phyloP scores from a whole-genome alignment of 164 flowering plant genomes.

The Cinnamomum micranthum region DNA sequence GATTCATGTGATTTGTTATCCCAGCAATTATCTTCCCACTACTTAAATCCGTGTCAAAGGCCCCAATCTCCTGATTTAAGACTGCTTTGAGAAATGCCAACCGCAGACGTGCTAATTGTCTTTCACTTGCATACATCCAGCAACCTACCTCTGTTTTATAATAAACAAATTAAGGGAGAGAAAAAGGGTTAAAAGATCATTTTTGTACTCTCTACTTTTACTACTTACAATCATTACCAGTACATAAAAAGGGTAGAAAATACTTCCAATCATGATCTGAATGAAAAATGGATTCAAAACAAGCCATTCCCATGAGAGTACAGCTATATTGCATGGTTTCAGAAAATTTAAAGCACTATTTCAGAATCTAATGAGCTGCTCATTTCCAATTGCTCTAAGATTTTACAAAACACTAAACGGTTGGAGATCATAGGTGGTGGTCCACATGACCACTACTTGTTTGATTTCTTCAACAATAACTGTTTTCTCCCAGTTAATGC shows the following conservation, averaged over 20 bases:
- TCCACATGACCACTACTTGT: too few relatives aligned
- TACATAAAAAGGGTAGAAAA: not conserved
- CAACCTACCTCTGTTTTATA: constrained; percentile 51
- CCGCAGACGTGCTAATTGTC: constrained; percentile 45
- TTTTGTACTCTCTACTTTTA: not conserved
- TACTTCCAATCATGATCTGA: not conserved
- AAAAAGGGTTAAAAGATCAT: not conserved
- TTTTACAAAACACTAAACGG: too few relatives aligned
- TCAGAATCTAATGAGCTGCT: too few relatives aligned
- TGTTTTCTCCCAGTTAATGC: too few relatives aligned
- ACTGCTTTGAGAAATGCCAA: constrained; percentile 47
- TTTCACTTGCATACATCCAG: constrained; percentile 70
- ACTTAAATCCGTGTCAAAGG: constrained; percentile 62
- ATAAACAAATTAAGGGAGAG: not conserved
- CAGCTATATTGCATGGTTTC: not conserved
- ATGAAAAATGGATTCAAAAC: not conserved
- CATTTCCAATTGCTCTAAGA: too few relatives aligned
- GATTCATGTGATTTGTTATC: constrained; percentile 52
- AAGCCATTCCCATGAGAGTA: not conserved
- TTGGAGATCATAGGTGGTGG: too few relatives aligned
- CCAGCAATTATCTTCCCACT: constrained; percentile 56
- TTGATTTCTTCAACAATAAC: too few relatives aligned
- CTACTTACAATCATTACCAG: not conserved
- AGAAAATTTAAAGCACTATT: too few relatives aligned
- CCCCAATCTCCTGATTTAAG: constrained; percentile 55